Percentiles rank a stretch among this genome's conserved stretches.
Evolutionary conservation across 345 rosid species (phyloP).

Genomic region (Lumnitzera racemosa): DNA sequence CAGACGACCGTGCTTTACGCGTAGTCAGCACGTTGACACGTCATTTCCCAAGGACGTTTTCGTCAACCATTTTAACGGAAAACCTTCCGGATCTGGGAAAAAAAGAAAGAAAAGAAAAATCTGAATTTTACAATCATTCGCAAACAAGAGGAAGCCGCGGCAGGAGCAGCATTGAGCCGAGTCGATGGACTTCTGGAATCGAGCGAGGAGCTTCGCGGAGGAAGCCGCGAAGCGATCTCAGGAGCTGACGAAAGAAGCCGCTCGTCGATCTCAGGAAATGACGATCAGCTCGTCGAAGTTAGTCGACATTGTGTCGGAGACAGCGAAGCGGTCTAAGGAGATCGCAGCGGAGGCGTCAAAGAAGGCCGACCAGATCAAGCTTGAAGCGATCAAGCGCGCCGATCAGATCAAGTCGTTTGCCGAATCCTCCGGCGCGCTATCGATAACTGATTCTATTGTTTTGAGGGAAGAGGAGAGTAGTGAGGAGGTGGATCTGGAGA

Average conservation of each 20-base stretch:
- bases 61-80: too few relatives aligned
- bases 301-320: constrained; percentile 34
- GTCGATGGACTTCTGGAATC: constrained; percentile 47
- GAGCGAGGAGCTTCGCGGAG: constrained; percentile 43
- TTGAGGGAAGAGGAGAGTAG: neutral
- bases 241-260: constrained; percentile 35
- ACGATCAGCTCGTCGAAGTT: constrained; percentile 34
- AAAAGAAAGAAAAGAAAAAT: too few relatives aligned
- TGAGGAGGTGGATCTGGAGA: constrained; percentile 26
- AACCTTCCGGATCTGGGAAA: too few relatives aligned
- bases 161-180: neutral
- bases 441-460: constrained; percentile 8
- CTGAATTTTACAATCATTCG: too few relatives aligned
- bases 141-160: too few relatives aligned
- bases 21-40: too few relatives aligned
- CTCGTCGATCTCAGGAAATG: constrained; percentile 36
- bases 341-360: constrained; percentile 51
- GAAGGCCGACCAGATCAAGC: constrained; percentile 42
- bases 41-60: too few relatives aligned
- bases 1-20: too few relatives aligned
- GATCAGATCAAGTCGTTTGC: constrained; percentile 44
- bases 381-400: constrained; percentile 41
- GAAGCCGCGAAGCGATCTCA: constrained; percentile 42
- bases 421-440: constrained; percentile 18
- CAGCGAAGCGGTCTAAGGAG: constrained; percentile 40